Evolutionary conservation across 257 asterid genomes (phyloP).

Genomic region (Echites panduratus): DNA sequence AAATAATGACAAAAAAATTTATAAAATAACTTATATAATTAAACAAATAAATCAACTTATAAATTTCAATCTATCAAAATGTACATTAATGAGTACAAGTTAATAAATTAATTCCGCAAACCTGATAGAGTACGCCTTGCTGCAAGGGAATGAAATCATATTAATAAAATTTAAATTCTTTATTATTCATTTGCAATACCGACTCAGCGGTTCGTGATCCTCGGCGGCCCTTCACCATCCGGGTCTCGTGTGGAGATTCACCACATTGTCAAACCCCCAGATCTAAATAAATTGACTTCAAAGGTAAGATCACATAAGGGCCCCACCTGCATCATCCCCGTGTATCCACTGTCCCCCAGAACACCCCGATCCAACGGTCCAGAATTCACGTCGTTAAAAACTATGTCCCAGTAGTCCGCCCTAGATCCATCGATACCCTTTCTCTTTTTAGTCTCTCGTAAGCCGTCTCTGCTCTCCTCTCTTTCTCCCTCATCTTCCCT

Average conservation of each 20-base stretch:
- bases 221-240: neutral
- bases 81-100: too few species aligned
- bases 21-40: too few species aligned
- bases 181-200: too few species aligned
- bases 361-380: conserved; percentile 38
- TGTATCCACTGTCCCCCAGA: conserved; percentile 44
- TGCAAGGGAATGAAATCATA: too few species aligned
- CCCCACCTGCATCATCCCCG: conserved; percentile 45
- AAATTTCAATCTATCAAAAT: too few species aligned
- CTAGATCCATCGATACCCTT: conserved; percentile 45
- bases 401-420: conserved; percentile 50
- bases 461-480: conserved; percentile 2
- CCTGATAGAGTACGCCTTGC: too few species aligned
- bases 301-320: conserved; percentile 40
- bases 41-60: too few species aligned
- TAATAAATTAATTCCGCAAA: too few species aligned
- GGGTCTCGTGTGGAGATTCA: neutral
- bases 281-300: conserved; percentile 25
- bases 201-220: too few species aligned
- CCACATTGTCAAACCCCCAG: neutral
- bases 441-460: conserved; percentile 18
- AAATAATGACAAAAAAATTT: too few species aligned
- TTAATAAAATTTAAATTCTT: too few species aligned
- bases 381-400: conserved; percentile 24
- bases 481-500: conserved; percentile 15